These are phyloP conservation scores for Ceratocystis smalleyi DNA, from an alignment of 2,329 filamentous ascomycete genomes.

Conservation along the genomic window DNA sequence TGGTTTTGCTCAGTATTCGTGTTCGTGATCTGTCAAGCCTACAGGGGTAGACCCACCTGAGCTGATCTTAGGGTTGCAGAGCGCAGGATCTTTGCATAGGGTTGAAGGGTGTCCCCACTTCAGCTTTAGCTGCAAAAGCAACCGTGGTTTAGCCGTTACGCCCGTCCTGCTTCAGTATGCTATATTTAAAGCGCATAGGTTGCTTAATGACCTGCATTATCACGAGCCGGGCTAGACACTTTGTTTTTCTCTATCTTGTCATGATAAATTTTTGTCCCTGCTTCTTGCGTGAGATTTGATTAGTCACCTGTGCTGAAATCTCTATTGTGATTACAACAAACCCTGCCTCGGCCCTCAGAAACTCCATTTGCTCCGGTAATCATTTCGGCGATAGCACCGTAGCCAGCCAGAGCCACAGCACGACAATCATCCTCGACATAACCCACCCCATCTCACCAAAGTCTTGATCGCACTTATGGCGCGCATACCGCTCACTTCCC, in stretches of 20 bases:
- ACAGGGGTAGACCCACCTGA: not conserved
- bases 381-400: not conserved
- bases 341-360: not conserved
- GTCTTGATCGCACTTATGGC: not conserved
- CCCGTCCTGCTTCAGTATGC: not conserved
- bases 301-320: not conserved
- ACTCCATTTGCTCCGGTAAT: not conserved
- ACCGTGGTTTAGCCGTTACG: not conserved
- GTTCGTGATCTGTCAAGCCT: not conserved
- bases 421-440: not conserved
- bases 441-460: not conserved
- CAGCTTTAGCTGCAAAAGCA: no score
- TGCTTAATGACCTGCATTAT: not conserved
- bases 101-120: not conserved
- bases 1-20: not conserved
- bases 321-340: not conserved
- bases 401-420: not conserved
- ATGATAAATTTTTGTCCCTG: not conserved
- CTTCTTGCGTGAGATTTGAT: not conserved
- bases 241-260: not conserved
- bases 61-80: not conserved
- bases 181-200: conserved; percentile 1
- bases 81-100: not conserved
- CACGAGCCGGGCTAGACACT: not conserved
- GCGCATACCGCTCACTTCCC: conserved; percentile 3